Conservation (phyloP, 352 stramenopile genomes). For the Pythium coloratum region DNA sequence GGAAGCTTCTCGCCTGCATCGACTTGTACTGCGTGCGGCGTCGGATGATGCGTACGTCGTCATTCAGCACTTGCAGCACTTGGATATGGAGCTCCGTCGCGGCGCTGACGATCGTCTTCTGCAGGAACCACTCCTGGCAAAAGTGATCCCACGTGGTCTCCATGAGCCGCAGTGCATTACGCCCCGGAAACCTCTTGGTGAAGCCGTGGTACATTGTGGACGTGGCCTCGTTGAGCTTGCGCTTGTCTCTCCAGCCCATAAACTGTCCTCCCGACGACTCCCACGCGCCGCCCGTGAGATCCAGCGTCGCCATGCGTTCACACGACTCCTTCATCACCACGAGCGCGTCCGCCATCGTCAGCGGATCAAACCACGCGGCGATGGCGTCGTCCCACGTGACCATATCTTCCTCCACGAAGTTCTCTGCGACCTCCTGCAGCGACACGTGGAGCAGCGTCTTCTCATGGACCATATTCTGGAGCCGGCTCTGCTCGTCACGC, state of each 20-base stretch:
- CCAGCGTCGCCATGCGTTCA: conserved; percentile 18
- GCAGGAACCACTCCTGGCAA: conserved; percentile 18
- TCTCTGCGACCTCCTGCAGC: conserved; percentile 16
- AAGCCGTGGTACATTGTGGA: conserved; percentile 27
- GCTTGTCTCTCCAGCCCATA: conserved; percentile 30
- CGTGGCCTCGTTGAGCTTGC: conserved; percentile 16
- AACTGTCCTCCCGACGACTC: conserved; percentile 24
- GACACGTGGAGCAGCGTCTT: conserved; percentile 8
- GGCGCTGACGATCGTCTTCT: conserved; percentile 26
- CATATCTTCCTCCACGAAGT: conserved; percentile 19
- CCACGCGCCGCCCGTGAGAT: conserved; percentile 12
- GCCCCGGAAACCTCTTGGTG: conserved; percentile 8
- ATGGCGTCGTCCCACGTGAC: conserved; percentile 18
- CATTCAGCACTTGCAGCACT: conserved; percentile 16
- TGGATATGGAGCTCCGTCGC: conserved; percentile 23
- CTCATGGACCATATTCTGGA: conserved; percentile 21
- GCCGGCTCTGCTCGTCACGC: conserved; percentile 13
- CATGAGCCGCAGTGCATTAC: conserved; percentile 14
- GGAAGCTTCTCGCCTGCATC: conserved; percentile 25
- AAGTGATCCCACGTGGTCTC: conserved; percentile 22
- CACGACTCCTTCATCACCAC: conserved; percentile 22
- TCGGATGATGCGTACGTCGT: conserved; percentile 17
- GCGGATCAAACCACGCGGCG: conserved; percentile 13
- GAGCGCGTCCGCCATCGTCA: conserved; percentile 17
- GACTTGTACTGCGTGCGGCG: conserved; percentile 18